These are phyloP conservation scores for Malus hybrid DNA, from an alignment of 331 rosid species.

Conservation along the genomic window DNA sequence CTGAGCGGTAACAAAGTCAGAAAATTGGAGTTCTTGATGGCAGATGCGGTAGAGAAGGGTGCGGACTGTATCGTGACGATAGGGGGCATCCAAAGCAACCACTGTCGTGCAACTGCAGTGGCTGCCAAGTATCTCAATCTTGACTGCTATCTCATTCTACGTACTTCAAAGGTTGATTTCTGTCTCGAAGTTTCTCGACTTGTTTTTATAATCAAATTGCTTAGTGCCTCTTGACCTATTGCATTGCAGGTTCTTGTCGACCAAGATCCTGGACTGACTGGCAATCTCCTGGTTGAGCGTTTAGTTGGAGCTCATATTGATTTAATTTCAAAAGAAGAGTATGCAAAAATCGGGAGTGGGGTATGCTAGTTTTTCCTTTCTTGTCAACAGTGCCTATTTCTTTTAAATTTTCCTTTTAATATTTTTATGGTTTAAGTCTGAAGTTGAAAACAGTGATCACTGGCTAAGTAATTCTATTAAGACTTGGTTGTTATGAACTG, in stretches of 20 bases:
- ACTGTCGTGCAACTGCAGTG: slow-evolving; percentile 94
- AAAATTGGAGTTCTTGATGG: slow-evolving; percentile 87
- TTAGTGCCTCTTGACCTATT: background rate
- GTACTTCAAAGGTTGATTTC: slow-evolving; percentile 59
- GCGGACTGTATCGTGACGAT: slow-evolving; percentile 75
- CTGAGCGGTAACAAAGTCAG: slow-evolving; percentile 89
- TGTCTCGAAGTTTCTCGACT: background rate
- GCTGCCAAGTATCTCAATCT: slow-evolving; percentile 88
- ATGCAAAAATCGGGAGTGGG: slow-evolving; percentile 61
- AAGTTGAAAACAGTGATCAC: background rate
- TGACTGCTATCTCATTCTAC: slow-evolving; percentile 66
- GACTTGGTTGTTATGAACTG: background rate
- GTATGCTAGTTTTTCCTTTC: slow-evolving; percentile 30
- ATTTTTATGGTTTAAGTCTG: background rate
- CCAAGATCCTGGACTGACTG: slow-evolving; percentile 77
- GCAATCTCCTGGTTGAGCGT: slow-evolving; percentile 89
- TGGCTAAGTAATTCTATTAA: background rate
- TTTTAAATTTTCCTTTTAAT: background rate
- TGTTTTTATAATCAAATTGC: background rate
- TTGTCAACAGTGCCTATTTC: background rate
- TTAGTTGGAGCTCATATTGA: slow-evolving; percentile 77
- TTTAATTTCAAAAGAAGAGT: slow-evolving; percentile 75
- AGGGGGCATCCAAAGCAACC: slow-evolving; percentile 97
- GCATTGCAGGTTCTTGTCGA: slow-evolving; percentile 43
- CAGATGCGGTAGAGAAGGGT: slow-evolving; percentile 70